These are phyloP conservation scores for Lupinus albus DNA, from an alignment of 306 rosid genomes.

Conservation along the genomic window DNA sequence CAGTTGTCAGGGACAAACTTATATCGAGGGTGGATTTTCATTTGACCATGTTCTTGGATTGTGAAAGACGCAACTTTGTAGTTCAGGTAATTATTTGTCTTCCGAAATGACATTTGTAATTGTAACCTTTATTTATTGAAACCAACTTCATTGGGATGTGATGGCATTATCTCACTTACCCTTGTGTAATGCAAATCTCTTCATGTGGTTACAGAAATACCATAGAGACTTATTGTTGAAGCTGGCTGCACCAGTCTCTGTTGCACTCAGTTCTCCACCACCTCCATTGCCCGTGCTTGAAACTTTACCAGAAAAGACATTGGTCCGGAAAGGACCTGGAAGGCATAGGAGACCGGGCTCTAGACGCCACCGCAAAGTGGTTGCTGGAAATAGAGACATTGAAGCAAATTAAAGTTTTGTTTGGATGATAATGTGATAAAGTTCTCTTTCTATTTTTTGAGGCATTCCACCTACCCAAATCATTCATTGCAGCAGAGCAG, in stretches of 20 bases:
- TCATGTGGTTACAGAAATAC: slow-evolving; percentile 65
- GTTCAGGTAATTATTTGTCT: slow-evolving; percentile 59
- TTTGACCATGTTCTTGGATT: slow-evolving; percentile 65
- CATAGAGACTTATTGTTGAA: slow-evolving; percentile 63
- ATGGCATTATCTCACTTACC: slow-evolving; percentile 16
- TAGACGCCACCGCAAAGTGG: slow-evolving; percentile 75
- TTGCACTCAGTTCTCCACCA: slow-evolving; percentile 53
- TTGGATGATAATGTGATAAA: slow-evolving; percentile 35
- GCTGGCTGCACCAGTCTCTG: slow-evolving; percentile 47
- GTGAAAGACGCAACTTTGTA: slow-evolving; percentile 78
- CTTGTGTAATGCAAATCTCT: slow-evolving; percentile 1
- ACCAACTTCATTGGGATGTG: slow-evolving; percentile 12
- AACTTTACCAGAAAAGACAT: slow-evolving; percentile 43
- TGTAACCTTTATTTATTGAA: not conserved
- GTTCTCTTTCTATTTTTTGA: slow-evolving; percentile 26
- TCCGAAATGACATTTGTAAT: not conserved
- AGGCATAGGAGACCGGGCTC: slow-evolving; percentile 56
- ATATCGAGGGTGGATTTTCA: slow-evolving; percentile 58
- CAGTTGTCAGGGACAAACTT: slow-evolving; percentile 67
- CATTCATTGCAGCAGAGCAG: slow-evolving; percentile 42
- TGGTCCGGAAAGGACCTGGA: slow-evolving; percentile 49
- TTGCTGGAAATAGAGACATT: slow-evolving; percentile 51
- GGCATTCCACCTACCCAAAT: slow-evolving; percentile 41
- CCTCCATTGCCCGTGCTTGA: slow-evolving; percentile 43
- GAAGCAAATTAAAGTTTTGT: slow-evolving; percentile 55